Evolutionary conservation across 441 rosid genomes (phyloP).

Genomic region (Pelargonium australe): DNA sequence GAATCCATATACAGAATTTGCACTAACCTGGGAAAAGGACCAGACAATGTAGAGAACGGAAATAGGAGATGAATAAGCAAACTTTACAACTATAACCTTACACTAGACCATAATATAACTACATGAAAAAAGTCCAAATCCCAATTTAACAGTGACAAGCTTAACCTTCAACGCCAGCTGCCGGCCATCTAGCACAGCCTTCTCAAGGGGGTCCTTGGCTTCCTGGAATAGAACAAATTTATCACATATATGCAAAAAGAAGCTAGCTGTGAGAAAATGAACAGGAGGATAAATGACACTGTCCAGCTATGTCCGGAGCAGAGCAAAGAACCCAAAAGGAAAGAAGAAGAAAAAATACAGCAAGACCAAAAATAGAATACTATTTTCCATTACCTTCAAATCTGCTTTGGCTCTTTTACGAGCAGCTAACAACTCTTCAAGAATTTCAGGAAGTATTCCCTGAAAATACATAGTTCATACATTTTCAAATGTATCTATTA

Average conservation of each 20-base stretch:
- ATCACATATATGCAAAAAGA: conserved; percentile 15
- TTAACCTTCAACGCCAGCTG: conserved; percentile 92
- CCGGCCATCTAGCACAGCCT: conserved; percentile 96
- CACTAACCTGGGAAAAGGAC: conserved; percentile 65
- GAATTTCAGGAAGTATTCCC: conserved; percentile 99
- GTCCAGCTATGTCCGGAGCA: neutral
- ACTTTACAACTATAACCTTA: neutral
- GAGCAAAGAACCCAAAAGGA: conserved; percentile 11
- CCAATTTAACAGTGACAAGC: conserved; percentile 16
- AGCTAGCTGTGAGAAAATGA: conserved; percentile 11
- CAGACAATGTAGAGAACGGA: conserved; percentile 20
- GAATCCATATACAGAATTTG: conserved; percentile 97
- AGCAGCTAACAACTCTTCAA: conserved; percentile 85
- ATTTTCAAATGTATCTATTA: neutral
- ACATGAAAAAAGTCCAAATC: conserved; percentile 4
- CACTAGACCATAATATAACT: neutral
- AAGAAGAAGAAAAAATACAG: conserved; percentile 12
- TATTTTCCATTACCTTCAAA: conserved; percentile 51
- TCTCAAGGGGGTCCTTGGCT: conserved; percentile 95
- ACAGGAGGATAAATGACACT: neutral
- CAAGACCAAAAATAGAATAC: conserved; percentile 10
- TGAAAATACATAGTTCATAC: conserved; percentile 26
- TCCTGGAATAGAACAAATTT: conserved; percentile 45
- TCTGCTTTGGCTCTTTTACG: conserved; percentile 98
- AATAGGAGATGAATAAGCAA: neutral